Evolutionary conservation across 768 basidiomycete species (phyloP).

Genomic region (Kockovaella imperatae): DNA sequence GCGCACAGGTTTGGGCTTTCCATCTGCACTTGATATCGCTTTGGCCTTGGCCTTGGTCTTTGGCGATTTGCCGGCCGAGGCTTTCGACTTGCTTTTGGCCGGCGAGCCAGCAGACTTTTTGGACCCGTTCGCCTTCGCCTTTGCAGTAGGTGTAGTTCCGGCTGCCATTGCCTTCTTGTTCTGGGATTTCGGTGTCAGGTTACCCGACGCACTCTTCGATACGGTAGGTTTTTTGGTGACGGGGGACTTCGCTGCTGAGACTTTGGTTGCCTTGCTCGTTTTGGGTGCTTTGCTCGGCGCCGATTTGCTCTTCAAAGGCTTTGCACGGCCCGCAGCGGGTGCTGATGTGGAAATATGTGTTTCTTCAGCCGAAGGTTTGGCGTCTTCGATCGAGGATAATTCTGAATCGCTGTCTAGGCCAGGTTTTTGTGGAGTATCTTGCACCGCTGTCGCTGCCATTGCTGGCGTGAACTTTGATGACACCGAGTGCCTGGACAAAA

Average conservation of each 20-base stretch:
- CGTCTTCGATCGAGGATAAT: not conserved
- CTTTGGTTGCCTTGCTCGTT: not conserved
- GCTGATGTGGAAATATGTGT: too few species aligned
- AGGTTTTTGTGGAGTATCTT: not conserved
- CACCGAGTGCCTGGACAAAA: not conserved
- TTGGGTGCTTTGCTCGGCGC: too few species aligned
- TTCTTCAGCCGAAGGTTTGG: too few species aligned
- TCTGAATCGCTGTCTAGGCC: not conserved
- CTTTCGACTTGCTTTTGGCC: not conserved
- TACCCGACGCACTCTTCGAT: not conserved
- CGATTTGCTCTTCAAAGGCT: too few species aligned
- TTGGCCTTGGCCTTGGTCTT: constrained; percentile 3
- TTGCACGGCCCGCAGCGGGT: too few species aligned
- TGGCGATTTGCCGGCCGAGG: not conserved
- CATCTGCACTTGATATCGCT: not conserved
- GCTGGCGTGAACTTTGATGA: not conserved
- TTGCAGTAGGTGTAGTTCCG: not conserved
- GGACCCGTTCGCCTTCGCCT: not conserved
- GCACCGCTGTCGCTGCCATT: not conserved
- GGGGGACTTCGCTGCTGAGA: not conserved
- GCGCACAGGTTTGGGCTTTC: not conserved
- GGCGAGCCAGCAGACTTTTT: not conserved
- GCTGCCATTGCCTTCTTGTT: not conserved
- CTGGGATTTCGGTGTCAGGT: not conserved
- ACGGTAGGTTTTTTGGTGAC: not conserved